A percentile compares a stretch with the other conserved stretches of the same genome.
These are phyloP conservation scores for Acacia confusa DNA, from an alignment of 306 rosid species.

Conservation along the genomic window DNA sequence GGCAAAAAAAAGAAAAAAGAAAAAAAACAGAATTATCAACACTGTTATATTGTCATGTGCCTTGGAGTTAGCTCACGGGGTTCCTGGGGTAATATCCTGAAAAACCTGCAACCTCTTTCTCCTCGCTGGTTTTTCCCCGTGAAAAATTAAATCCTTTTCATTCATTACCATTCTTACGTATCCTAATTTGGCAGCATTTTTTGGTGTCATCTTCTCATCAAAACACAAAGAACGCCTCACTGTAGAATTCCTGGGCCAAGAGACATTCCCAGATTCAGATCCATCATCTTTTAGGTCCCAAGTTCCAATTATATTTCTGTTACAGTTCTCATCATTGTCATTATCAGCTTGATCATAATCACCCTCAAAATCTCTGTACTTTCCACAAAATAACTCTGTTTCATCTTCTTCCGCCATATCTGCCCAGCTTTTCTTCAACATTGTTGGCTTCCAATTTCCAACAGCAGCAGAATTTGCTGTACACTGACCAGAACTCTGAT, in stretches of 20 bases:
- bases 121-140: slow-evolving; percentile 37
- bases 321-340: slow-evolving; percentile 52
- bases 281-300: slow-evolving; percentile 45
- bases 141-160: slow-evolving; percentile 29
- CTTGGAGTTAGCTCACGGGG: neutral
- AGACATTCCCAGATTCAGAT: slow-evolving; percentile 16
- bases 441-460: neutral
- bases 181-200: slow-evolving; percentile 36
- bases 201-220: slow-evolving; percentile 41
- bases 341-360: neutral
- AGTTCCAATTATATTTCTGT: slow-evolving; percentile 50
- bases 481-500: neutral
- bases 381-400: slow-evolving; percentile 35
- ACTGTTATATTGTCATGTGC: neutral
- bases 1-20: neutral
- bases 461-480: neutral
- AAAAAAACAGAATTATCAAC: neutral
- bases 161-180: slow-evolving; percentile 16
- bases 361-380: slow-evolving; percentile 21
- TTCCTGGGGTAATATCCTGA: slow-evolving; percentile 48
- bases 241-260: slow-evolving; percentile 51
- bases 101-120: slow-evolving; percentile 67
- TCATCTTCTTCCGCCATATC: slow-evolving; percentile 92
- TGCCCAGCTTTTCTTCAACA: slow-evolving; percentile 87
- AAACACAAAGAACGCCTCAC: slow-evolving; percentile 60